These are phyloP conservation scores for Nicotiana knightiana DNA, from an alignment of 257 asterid genomes.

Conservation along the genomic window DNA sequence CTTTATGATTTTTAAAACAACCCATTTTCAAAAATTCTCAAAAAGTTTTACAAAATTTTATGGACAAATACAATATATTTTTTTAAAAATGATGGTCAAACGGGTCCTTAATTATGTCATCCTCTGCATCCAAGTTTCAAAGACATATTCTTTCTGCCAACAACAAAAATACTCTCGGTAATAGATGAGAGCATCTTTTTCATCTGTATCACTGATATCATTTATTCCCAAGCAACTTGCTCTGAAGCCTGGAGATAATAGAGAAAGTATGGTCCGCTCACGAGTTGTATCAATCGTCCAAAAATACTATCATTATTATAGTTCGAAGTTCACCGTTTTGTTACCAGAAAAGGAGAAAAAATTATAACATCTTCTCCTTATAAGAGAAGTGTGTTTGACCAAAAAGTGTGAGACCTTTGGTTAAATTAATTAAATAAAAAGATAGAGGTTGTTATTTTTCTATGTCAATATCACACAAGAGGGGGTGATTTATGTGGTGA, in stretches of 20 bases:
- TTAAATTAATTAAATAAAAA: too few relatives aligned
- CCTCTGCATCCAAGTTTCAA: background rate
- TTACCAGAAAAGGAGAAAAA: background rate
- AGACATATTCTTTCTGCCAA: background rate
- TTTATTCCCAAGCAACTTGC: slow-evolving; percentile 2
- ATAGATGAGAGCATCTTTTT: background rate
- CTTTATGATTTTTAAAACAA: too few relatives aligned
- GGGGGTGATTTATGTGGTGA: too few relatives aligned
- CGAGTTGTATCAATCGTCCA: background rate
- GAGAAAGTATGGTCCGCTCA: background rate
- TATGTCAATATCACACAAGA: too few relatives aligned
- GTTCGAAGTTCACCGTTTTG: background rate
- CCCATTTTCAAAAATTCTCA: too few relatives aligned
- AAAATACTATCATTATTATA: background rate
- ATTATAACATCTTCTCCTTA: background rate
- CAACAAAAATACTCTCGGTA: background rate
- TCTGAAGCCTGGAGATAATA: background rate
- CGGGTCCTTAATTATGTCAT: background rate
- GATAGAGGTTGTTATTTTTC: too few relatives aligned
- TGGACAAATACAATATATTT: too few relatives aligned
- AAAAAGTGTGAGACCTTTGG: too few relatives aligned
- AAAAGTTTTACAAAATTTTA: too few relatives aligned
- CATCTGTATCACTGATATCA: background rate
- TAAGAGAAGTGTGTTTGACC: background rate
- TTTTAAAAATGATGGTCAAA: too few relatives aligned